phyloP scores from a whole-genome alignment of 2,329 filamentous ascomycete species.

The Nigrospora sphaerica region DNA sequence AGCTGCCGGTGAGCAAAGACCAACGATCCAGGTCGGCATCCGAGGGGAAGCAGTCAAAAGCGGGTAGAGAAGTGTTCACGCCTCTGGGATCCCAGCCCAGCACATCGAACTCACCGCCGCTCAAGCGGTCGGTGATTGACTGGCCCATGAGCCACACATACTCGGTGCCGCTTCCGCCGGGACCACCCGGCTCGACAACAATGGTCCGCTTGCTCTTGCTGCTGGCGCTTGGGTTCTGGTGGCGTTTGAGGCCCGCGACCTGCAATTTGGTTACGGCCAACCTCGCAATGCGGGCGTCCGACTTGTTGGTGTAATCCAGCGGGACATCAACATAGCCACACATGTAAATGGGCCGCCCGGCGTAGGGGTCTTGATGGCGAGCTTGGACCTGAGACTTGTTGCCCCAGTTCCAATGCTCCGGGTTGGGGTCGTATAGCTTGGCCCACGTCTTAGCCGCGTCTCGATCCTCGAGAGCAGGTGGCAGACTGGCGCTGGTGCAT shows the following conservation, averaged over 20 bases:
- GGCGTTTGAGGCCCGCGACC: conserved; percentile 33
- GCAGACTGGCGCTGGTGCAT: conserved; percentile 33
- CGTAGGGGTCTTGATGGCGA: conserved; percentile 20
- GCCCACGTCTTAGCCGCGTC: conserved; percentile 30
- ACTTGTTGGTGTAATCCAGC: conserved; percentile 37
- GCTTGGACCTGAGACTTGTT: conserved; percentile 7
- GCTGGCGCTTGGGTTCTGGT: conserved; percentile 12
- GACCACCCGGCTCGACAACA: conserved; percentile 43
- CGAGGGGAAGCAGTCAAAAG: conserved; percentile 37
- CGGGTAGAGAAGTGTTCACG: conserved; percentile 38
- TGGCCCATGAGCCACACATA: conserved; percentile 32
- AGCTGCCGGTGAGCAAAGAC: conserved; percentile 30
- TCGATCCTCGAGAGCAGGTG: conserved; percentile 32
- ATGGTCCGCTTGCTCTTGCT: conserved; percentile 38
- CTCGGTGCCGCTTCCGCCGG: conserved; percentile 38
- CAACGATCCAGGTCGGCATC: conserved; percentile 39
- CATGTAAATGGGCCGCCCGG: conserved; percentile 35
- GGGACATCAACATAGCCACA: conserved; percentile 42
- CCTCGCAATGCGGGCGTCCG: conserved; percentile 34
- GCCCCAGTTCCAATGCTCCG: conserved; percentile 39
- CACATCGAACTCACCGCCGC: conserved; percentile 35
- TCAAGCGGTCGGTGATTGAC: conserved; percentile 30
- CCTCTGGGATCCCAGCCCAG: conserved; percentile 49
- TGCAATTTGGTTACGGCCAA: conserved; percentile 43
- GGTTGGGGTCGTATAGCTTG: conserved; percentile 33